Percentiles rank a stretch among this genome's conserved stretches.
Evolutionary conservation across 1,284 basidiomycete genomes (phyloP).

Genomic region (Cryptococcus sp.): DNA sequence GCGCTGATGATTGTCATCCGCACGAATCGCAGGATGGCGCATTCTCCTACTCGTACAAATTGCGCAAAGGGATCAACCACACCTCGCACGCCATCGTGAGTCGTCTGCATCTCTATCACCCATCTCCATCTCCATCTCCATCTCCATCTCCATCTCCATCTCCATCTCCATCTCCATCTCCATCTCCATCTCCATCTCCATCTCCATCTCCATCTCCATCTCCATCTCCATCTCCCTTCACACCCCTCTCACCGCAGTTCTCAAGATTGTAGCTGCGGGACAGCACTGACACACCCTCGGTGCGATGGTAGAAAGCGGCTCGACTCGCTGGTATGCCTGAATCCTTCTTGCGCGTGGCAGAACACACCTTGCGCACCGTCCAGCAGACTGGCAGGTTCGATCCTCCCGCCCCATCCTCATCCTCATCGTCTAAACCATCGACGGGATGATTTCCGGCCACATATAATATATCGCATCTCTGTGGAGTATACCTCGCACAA

Average conservation of each 20-base stretch:
- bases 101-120: not conserved
- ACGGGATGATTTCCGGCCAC: too few relatives aligned
- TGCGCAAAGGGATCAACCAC: constrained; percentile 81
- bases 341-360: constrained; percentile 38
- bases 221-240: not conserved
- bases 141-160: too few relatives aligned
- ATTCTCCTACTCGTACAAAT: constrained; percentile 79
- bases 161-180: too few relatives aligned
- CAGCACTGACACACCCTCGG: too few relatives aligned
- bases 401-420: not conserved
- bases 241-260: too few relatives aligned
- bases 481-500: too few relatives aligned
- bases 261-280: not conserved
- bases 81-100: constrained; percentile 83
- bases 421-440: too few relatives aligned
- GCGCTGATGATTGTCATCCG: constrained; percentile 33
- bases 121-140: too few relatives aligned
- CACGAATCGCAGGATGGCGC: constrained; percentile 58
- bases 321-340: constrained; percentile 81
- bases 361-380: constrained; percentile 28
- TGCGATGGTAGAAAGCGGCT: constrained; percentile 64
- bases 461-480: too few relatives aligned
- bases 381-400: constrained; percentile 14
- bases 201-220: not conserved
- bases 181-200: too few relatives aligned